A percentile compares a stretch with the other conserved stretches of the same genome.
These are phyloP conservation scores for Aureobasidium melanogenum DNA, from an alignment of 2,329 filamentous ascomycete genomes.

Conservation along the genomic window DNA sequence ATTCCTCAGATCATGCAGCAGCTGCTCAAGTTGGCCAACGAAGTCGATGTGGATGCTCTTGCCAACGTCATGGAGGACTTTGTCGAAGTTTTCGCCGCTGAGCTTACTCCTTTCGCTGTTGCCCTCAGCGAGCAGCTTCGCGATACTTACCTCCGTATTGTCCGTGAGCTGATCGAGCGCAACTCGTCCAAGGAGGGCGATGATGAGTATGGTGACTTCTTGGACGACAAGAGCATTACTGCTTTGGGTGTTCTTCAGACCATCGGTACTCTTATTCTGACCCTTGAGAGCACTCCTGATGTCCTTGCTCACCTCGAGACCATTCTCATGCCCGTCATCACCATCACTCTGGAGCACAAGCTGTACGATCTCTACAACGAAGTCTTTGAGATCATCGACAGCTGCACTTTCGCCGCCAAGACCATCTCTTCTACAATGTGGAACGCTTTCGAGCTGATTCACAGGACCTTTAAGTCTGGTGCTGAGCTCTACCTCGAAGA, in stretches of 20 bases:
- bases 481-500: constrained; percentile 97
- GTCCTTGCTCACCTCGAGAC: constrained; percentile 90
- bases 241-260: constrained; percentile 93
- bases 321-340: constrained; percentile 94
- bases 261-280: constrained; percentile 93
- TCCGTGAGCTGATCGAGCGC: constrained; percentile 82
- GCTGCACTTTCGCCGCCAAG: constrained; percentile 97
- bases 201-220: constrained; percentile 76
- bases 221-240: constrained; percentile 98
- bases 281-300: constrained; percentile 92
- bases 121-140: constrained; percentile 91
- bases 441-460: constrained; percentile 94
- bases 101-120: constrained; percentile 93
- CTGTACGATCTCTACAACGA: constrained; percentile 97
- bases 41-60: constrained; percentile 93
- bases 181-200: constrained; percentile 70
- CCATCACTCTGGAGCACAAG: constrained; percentile 93
- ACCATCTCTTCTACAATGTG: constrained; percentile 95
- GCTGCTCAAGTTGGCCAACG: constrained; percentile 89
- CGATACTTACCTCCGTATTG: constrained; percentile 91
- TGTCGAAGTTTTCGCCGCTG: constrained; percentile 94
- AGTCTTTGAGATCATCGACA: constrained; percentile 97
- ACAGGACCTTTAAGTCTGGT: constrained; percentile 92
- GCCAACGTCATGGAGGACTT: constrained; percentile 99
- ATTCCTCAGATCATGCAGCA: constrained; percentile 99